Evolutionary conservation across 805 yeast genomes (phyloP), one percentile per base, ranked within the genome.

Genomic region (Saccharomycopsis sp.): DNA sequence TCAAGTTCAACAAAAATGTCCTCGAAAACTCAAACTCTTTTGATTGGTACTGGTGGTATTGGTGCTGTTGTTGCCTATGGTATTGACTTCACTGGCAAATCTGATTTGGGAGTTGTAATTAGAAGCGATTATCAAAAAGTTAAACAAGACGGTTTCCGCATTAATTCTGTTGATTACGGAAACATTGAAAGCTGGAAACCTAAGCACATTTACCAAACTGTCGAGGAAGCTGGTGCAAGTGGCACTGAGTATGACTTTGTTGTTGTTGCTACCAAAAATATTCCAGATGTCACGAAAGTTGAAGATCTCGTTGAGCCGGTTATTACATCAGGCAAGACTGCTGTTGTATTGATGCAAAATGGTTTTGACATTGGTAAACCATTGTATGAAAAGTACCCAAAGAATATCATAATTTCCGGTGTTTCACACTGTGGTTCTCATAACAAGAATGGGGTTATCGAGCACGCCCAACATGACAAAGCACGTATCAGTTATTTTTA

Each of bases 11-110:
- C n/a, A n/a, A n/a, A n/a, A n/a, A n/a, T n/a, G n/a, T n/a, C n/a
- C n/a, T n/a, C n/a, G n/a, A n/a, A n/a, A n/a, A n/a, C n/a, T n/a
- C n/a, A n/a, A n/a, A n/a, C n/a, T 31, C 38, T 40, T 1, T 65
- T 85, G 9, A 72, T 85, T 31, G 95, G 95, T 11, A 73, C 86
- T 35, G 95, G 95, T 16, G 95, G 94, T 34, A 90, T 86, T 9
- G 95, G 95, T 32, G 71, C 85, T 17, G 74, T 85, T 27, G 79
- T 81, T 2, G 85, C 94, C 0, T 70, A 79, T 38, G 76, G 84
- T 0, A 65, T 85, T 28, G 70, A 67, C 53, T 58, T 59, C 32
- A 65, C 71, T 39, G 75, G 71, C 0, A 60, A 66, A 37, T 68
- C 75, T 8, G 64, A 66, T 21, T 79, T 82, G 8, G 75, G 86